Evolutionary conservation across 148 eudicot species (phyloP).

Genomic region (Silene conica): DNA sequence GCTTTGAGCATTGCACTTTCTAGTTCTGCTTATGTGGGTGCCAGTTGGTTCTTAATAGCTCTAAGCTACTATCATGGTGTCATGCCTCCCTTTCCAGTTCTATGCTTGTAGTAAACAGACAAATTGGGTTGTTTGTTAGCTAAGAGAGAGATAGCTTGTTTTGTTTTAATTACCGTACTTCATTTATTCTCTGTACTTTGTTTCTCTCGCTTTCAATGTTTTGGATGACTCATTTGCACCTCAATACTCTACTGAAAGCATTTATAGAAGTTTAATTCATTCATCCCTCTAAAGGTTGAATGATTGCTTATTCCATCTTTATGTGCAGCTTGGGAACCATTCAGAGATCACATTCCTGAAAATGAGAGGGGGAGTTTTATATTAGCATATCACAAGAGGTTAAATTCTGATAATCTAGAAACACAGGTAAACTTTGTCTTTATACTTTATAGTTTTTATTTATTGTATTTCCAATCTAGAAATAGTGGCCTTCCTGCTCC

Average conservation of each 20-base stretch:
- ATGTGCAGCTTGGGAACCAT: conserved; percentile 84
- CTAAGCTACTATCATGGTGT: neutral
- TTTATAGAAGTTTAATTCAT: neutral
- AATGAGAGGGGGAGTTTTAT: conserved; percentile 77
- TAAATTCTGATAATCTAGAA: conserved; percentile 69
- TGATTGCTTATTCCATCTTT: conserved; percentile 15
- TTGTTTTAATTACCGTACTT: neutral
- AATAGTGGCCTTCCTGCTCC: neutral
- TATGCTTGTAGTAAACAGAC: neutral
- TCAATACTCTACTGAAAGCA: neutral
- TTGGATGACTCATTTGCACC: neutral
- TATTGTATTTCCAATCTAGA: neutral
- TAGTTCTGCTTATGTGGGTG: neutral
- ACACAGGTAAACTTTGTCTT: conserved; percentile 55
- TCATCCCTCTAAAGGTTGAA: neutral
- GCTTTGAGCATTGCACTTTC: neutral
- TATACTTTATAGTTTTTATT: neutral
- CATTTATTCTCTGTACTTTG: neutral
- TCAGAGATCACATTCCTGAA: conserved; percentile 95
- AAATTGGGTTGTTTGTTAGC: neutral
- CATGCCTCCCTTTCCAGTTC: neutral
- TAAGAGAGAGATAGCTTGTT: neutral
- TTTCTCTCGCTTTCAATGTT: neutral
- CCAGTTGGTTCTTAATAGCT: neutral
- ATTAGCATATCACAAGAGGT: conserved; percentile 80